These are phyloP conservation scores for Peronosclerospora sorghi DNA, from an alignment of 352 stramenopile genomes.

Conservation along the genomic window DNA sequence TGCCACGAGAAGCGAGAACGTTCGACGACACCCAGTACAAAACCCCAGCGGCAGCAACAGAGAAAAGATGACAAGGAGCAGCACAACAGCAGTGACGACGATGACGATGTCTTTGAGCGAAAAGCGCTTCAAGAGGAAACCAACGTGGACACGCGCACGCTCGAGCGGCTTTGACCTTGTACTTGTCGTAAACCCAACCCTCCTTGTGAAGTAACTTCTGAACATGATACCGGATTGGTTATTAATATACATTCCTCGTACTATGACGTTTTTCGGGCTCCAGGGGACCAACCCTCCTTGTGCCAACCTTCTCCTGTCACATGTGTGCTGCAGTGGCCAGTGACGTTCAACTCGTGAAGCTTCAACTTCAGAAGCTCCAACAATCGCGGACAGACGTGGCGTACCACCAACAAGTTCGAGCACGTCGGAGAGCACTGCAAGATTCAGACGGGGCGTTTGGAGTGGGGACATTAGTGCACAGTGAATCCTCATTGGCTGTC, in stretches of 20 bases:
- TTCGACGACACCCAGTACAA: conserved; percentile 19
- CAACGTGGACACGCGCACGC: conserved; percentile 41
- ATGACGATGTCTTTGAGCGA: conserved; percentile 64
- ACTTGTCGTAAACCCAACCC: not conserved
- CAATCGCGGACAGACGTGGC: conserved; percentile 5
- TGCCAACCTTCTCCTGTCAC: not conserved
- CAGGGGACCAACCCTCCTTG: not conserved
- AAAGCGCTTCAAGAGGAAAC: conserved; percentile 24
- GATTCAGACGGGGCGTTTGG: conserved; percentile 7
- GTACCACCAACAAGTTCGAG: conserved; percentile 35
- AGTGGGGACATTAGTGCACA: conserved; percentile 29
- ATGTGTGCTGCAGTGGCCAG: not conserved
- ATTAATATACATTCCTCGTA: conserved; percentile 7
- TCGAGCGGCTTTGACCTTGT: conserved; percentile 46
- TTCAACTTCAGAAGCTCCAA: conserved; percentile 19
- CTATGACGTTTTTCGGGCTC: too few species aligned
- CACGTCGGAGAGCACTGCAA: conserved; percentile 26
- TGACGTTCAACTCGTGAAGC: conserved; percentile 12
- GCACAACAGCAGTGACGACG: conserved; percentile 39
- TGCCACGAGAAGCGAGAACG: conserved; percentile 15
- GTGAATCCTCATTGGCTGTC: conserved; percentile 52
- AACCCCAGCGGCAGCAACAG: conserved; percentile 25
- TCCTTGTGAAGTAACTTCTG: too few species aligned
- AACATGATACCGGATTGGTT: conserved; percentile 3
- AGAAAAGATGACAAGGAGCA: conserved; percentile 21